Evolutionary conservation across 2,329 filamentous ascomycete species (phyloP).

Genomic region (Scedosporium dehoogii): DNA sequence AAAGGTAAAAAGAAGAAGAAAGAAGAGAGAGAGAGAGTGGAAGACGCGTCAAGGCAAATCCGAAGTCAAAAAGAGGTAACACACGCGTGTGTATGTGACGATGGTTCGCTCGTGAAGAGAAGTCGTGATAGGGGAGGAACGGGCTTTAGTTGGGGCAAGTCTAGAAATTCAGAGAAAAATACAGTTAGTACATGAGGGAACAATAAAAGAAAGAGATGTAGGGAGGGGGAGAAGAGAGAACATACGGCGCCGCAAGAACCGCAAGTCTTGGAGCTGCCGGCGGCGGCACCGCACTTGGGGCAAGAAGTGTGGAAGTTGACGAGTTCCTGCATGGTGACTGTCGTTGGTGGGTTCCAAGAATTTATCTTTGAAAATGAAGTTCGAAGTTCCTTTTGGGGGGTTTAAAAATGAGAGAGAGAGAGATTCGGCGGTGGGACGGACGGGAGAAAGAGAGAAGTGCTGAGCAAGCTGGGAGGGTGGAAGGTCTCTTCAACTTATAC

Average conservation of each 20-base stretch:
- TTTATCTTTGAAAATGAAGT: too few species aligned
- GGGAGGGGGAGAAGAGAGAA: constrained; percentile 9
- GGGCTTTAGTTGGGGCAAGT: neutral
- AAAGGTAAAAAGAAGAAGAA: neutral
- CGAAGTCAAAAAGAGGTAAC: neutral
- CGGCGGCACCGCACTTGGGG: constrained; percentile 46
- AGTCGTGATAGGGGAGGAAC: neutral
- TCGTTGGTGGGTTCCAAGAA: neutral
- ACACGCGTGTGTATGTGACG: neutral
- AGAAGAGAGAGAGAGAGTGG: neutral
- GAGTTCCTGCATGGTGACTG: constrained; percentile 14
- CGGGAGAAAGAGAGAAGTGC: neutral
- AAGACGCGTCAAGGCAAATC: neutral
- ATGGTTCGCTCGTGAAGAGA: too few species aligned
- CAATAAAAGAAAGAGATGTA: neutral
- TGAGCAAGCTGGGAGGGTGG: neutral
- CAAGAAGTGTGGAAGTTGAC: constrained; percentile 32
- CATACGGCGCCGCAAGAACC: constrained; percentile 46
- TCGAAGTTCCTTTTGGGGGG: too few species aligned
- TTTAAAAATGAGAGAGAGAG: neutral
- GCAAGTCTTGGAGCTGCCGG: constrained; percentile 41
- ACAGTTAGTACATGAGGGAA: neutral
- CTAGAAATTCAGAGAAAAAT: neutral
- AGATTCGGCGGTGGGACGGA: neutral
- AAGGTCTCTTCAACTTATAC: neutral